These are phyloP conservation scores for Sclerotinia minor DNA, from an alignment of 2,329 filamentous ascomycete genomes.

Conservation along the genomic window DNA sequence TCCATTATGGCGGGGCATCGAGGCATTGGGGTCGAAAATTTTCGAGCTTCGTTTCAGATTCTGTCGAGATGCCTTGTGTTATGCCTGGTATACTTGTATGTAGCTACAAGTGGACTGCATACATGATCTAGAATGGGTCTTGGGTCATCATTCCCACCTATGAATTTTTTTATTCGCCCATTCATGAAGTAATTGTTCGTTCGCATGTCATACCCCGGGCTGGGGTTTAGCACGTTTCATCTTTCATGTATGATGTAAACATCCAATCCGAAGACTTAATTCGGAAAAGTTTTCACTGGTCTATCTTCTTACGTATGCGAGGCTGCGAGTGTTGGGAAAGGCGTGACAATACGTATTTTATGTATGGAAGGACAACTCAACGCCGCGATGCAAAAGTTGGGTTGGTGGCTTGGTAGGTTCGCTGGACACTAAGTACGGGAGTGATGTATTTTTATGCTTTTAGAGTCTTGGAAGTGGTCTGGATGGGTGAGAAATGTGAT, in stretches of 20 bases:
- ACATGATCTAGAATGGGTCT: not conserved
- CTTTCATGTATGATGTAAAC: constrained; percentile 12
- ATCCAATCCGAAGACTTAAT: constrained; percentile 14
- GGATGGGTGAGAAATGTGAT: not conserved
- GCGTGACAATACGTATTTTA: constrained; percentile 17
- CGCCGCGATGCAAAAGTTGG: constrained; percentile 5
- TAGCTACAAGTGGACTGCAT: not conserved
- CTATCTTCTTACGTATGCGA: constrained; percentile 6
- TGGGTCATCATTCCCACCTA: not conserved
- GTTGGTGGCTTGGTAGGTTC: not conserved
- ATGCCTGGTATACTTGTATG: not conserved
- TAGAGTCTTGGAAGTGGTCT: not conserved
- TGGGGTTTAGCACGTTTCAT: constrained; percentile 13
- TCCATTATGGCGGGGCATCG: constrained; percentile 10
- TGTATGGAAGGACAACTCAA: constrained; percentile 18
- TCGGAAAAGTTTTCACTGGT: constrained; percentile 12
- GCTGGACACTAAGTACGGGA: constrained; percentile 2
- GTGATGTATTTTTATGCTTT: constrained; percentile 5
- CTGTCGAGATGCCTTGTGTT: constrained; percentile 8
- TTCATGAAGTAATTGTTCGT: not conserved
- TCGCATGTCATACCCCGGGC: not conserved
- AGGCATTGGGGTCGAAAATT: not conserved
- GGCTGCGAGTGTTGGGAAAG: constrained; percentile 1
- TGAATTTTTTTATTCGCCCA: constrained; percentile 17
- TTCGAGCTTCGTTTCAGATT: constrained; percentile 14